Conservation (phyloP, 2,329 filamentous ascomycete genomes). For the Fusarium sp. region DNA sequence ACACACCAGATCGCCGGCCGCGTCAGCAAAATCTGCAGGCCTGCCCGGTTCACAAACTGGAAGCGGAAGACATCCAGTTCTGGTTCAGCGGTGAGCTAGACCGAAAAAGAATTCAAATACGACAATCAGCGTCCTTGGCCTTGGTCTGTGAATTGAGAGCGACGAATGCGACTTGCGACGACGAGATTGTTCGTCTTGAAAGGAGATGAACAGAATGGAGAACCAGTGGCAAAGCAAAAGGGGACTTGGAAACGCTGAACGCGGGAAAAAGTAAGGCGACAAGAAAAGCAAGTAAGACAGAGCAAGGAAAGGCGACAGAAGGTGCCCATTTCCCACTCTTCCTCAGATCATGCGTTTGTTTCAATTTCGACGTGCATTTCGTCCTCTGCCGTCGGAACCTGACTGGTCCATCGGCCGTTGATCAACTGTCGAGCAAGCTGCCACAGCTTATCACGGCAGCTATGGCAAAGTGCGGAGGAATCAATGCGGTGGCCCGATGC, state of each 20-base stretch:
- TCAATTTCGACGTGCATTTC: constrained; percentile 8
- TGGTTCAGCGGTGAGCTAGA: constrained; percentile 30
- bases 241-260: constrained; percentile 2
- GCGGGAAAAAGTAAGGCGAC: neutral
- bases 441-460: constrained; percentile 32
- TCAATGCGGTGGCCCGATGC: constrained; percentile 36
- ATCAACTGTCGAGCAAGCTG: neutral
- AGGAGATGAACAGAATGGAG: constrained; percentile 8
- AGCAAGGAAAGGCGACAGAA: constrained; percentile 7
- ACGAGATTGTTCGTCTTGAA: constrained; percentile 12
- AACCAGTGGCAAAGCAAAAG: constrained; percentile 2
- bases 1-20: constrained; percentile 42
- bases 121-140: neutral
- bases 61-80: constrained; percentile 23
- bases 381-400: neutral
- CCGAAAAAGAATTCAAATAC: constrained; percentile 21
- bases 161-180: constrained; percentile 9
- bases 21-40: constrained; percentile 35
- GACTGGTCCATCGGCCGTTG: constrained; percentile 13
- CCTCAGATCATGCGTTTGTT: constrained; percentile 1
- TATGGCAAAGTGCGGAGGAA: constrained; percentile 3
- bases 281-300: constrained; percentile 11
- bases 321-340: constrained; percentile 6
- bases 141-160: constrained; percentile 1
- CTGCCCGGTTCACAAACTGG: constrained; percentile 18